Evolutionary conservation across 2,329 filamentous ascomycete genomes (phyloP).

Genomic region (Cladosporium austrohemisphaericum): DNA sequence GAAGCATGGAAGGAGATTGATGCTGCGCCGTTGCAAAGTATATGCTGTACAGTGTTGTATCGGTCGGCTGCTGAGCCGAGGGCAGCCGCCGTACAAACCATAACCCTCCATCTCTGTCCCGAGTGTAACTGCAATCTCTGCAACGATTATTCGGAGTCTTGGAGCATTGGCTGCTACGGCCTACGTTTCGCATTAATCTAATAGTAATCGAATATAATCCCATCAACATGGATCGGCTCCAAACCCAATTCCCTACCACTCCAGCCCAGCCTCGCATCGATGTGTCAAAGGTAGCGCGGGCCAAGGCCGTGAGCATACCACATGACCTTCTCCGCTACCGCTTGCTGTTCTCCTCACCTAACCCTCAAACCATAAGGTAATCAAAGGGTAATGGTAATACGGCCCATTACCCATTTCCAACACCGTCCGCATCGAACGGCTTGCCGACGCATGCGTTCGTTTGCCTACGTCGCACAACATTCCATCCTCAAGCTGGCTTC

Average conservation of each 20-base stretch:
- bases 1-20: slow-evolving; percentile 1
- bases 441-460: no score
- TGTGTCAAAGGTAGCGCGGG: slow-evolving; percentile 13
- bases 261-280: slow-evolving; percentile 11
- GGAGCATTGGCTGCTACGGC: no score
- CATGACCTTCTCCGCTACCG: slow-evolving; percentile 8
- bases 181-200: no score
- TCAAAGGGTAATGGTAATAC: slow-evolving; percentile 13
- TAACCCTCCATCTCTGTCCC: no score
- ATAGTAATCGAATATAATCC: no score
- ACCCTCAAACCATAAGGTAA: slow-evolving; percentile 9
- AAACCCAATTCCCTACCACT: not conserved
- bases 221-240: no score
- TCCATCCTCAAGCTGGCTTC: not conserved
- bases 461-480: not conserved
- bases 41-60: not conserved
- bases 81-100: slow-evolving; percentile 12
- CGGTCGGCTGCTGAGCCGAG: slow-evolving; percentile 10
- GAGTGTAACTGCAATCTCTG: no score
- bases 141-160: no score
- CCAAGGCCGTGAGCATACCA: slow-evolving; percentile 10
- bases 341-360: slow-evolving; percentile 9
- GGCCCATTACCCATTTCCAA: not conserved
- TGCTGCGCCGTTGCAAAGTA: slow-evolving; percentile 8
- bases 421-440: not conserved